phyloP scores from a whole-genome alignment of 139 green algal species.

The Trebouxia sp. region DNA sequence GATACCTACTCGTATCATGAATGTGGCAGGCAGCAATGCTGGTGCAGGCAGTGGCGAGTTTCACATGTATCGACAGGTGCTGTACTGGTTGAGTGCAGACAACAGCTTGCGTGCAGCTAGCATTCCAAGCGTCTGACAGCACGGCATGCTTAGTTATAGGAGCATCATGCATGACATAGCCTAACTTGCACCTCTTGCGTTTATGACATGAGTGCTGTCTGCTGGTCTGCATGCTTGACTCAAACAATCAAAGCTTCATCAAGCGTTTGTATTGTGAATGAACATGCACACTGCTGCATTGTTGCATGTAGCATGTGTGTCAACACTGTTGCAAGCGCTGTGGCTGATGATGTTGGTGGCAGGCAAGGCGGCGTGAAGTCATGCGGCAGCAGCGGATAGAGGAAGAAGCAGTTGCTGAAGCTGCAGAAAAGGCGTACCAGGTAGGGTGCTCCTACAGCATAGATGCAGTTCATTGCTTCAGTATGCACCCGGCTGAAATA shows the following conservation, averaged over 20 bases:
- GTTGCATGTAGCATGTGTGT: not conserved
- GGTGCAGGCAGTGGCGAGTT: constrained; percentile 89
- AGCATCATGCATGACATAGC: not conserved
- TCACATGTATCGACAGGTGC: constrained; percentile 81
- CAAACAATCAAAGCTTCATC: not conserved
- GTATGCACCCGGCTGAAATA: not conserved
- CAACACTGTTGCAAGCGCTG: not conserved
- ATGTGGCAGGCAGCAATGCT: constrained; percentile 78
- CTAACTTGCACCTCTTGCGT: not conserved
- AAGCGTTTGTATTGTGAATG: constrained; percentile 6
- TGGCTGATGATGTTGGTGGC: not conserved
- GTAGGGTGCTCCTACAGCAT: not conserved
- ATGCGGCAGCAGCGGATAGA: constrained; percentile 57
- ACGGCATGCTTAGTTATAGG: not conserved
- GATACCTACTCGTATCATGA: constrained; percentile 73
- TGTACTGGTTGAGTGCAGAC: not conserved
- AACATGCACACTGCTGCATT: not conserved
- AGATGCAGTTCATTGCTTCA: not conserved
- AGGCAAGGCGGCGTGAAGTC: constrained; percentile 69
- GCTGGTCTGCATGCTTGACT: not conserved
- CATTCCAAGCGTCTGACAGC: not conserved
- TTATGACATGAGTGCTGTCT: not conserved
- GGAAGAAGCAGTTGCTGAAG: constrained; percentile 33
- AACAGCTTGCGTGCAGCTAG: not conserved
- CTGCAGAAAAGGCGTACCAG: constrained; percentile 33